These are phyloP conservation scores for Sorghum bicolor DNA, from an alignment of 176 grass and related monocot genomes.

Conservation along the genomic window Sorghum_bicolor_NCBIv3 NC_012871.2:65205001-65205500, in stretches of 20 bases:
- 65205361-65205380: constrained; percentile 32
- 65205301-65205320: constrained; percentile 14
- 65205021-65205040: neutral
- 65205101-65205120: constrained; percentile 25
- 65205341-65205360: constrained; percentile 39
- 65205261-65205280: neutral
- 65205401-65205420: constrained; percentile 40
- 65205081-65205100: constrained; percentile 21
- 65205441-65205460: constrained; percentile 38
- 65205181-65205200: neutral
- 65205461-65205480: constrained; percentile 35
- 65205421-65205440: constrained; percentile 37
- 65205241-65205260: too few relatives aligned
- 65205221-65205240: too few relatives aligned
- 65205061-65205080: neutral
- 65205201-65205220: neutral
- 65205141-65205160: constrained; percentile 41
- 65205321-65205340: constrained; percentile 17
- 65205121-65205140: neutral
- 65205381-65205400: constrained; percentile 17
- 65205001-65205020: constrained; percentile 13
- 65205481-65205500: constrained; percentile 16
- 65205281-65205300: constrained; percentile 5
- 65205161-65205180: constrained; percentile 4
- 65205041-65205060: neutral